Base-by-base conservation (phyloP, 2,329 filamentous ascomycete species). In the Claviceps fusiformis region DNA sequence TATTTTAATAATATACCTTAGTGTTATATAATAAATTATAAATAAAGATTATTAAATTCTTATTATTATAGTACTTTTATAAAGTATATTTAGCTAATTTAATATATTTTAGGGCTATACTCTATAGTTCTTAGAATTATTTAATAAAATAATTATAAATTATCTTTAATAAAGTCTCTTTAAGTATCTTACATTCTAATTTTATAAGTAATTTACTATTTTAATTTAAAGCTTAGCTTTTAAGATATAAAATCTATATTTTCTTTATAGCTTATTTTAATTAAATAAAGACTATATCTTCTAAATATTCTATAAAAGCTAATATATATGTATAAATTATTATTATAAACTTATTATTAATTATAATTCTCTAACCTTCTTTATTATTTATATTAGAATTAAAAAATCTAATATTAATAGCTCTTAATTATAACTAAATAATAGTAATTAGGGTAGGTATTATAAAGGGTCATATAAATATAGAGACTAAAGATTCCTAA, bases 381-480 rank as follows among this genome's bases (percentile, higher is more conserved):
- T 46, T 46, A 46, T 24, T 27, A 10, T 24, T 46, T 13, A 29
- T 10, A 3, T 9, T 27, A n/a, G 19, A 10, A 13, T 46, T 15
- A 46, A 46, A 46, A 13, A 46, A 46, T 0, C 44, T 13, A 13
- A 46, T 46, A 15, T 46, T 13, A 2, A 3, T 5, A 13, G 44
- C 19, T 9, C 17, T 17, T 41, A 41, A 41, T 10, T 37, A 13
- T 10, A 13, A 37, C 3, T 37, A 13, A 2, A 37, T 24, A 24
- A 24, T 3, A 2, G 3, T 24, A 24, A 3, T 24, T 24, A 24
- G 24, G 1, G 24, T 3, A n/a, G n/a, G n/a, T 24, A 24, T 1
- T 24, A 3, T 24, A 24, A 3, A 1, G 1, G 3, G 3, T 1
- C 1, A 24, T 24, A n/a, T n/a, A n/a, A 24, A 24, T 1, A 3